Conservation (phyloP, 495 filamentous ascomycete genomes). For the Tetracladium setigerum region DNA sequence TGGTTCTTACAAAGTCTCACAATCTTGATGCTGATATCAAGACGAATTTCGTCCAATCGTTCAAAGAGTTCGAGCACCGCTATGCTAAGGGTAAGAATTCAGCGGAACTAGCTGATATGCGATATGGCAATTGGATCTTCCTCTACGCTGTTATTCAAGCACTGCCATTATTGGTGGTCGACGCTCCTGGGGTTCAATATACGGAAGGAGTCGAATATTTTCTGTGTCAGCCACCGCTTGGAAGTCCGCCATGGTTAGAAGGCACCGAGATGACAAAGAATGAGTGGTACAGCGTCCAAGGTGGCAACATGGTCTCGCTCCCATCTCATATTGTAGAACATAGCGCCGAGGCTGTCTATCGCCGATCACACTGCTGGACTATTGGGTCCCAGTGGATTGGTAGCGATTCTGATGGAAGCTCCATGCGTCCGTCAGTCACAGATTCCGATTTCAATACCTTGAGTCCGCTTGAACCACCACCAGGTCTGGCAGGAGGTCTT, state of each 20-base stretch:
- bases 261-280: constrained; percentile 54
- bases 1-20: constrained; percentile 65
- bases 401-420: neutral
- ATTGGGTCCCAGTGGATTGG: constrained; percentile 66
- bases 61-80: constrained; percentile 75
- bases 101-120: constrained; percentile 66
- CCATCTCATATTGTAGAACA: constrained; percentile 81
- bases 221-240: constrained; percentile 82
- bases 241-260: constrained; percentile 77
- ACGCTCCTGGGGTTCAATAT: constrained; percentile 70
- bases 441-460: neutral
- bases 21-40: constrained; percentile 60
- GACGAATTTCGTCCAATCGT: constrained; percentile 65
- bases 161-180: constrained; percentile 81
- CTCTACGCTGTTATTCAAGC: constrained; percentile 86
- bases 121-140: constrained; percentile 90
- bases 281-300: constrained; percentile 75
- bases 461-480: constrained; percentile 14
- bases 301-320: constrained; percentile 64
- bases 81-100: constrained; percentile 62
- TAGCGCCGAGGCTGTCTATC: constrained; percentile 83
- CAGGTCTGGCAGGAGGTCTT: constrained; percentile 14
- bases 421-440: neutral
- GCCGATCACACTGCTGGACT: constrained; percentile 86
- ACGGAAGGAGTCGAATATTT: constrained; percentile 90